Evolutionary conservation across 2,329 filamentous ascomycete species (phyloP).

Genomic region (Aspergillus sp.): DNA sequence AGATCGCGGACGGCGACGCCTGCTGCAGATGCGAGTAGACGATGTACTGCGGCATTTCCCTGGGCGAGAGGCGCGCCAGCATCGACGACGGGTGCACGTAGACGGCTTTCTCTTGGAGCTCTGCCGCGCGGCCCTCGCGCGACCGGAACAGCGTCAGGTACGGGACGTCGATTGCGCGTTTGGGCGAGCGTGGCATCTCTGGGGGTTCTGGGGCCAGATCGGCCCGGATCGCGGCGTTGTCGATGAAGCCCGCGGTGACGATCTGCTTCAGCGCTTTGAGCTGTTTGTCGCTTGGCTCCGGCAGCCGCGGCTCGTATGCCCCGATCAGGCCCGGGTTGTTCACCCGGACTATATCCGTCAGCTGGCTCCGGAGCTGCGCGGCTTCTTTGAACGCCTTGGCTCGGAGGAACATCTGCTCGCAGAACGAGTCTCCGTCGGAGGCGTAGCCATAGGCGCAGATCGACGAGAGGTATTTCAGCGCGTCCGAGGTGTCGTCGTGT

Average conservation of each 20-base stretch:
- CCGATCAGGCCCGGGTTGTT: slow-evolving; percentile 51
- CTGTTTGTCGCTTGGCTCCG: slow-evolving; percentile 56
- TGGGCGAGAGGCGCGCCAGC: slow-evolving; percentile 58
- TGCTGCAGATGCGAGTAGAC: slow-evolving; percentile 81
- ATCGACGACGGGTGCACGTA: slow-evolving; percentile 82
- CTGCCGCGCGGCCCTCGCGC: slow-evolving; percentile 35
- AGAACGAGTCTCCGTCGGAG: slow-evolving; percentile 59
- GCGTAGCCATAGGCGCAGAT: slow-evolving; percentile 79
- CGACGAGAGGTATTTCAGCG: slow-evolving; percentile 80
- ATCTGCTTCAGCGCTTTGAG: slow-evolving; percentile 81
- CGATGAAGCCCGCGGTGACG: slow-evolving; percentile 82
- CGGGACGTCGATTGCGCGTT: slow-evolving; percentile 81
- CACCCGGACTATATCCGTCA: slow-evolving; percentile 67
- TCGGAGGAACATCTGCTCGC: slow-evolving; percentile 72
- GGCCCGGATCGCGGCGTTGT: slow-evolving; percentile 85
- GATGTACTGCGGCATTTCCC: slow-evolving; percentile 77
- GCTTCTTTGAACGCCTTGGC: slow-evolving; percentile 82
- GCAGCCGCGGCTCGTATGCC: slow-evolving; percentile 41
- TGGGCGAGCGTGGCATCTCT: slow-evolving; percentile 58
- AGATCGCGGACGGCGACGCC: slow-evolving; percentile 44
- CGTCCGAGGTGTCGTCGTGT: slow-evolving; percentile 75
- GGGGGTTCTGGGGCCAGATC: slow-evolving; percentile 71
- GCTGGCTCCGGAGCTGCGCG: slow-evolving; percentile 69
- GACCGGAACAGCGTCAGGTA: slow-evolving; percentile 78
- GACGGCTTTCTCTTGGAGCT: slow-evolving; percentile 55